Evolutionary conservation across 2,329 filamentous ascomycete genomes (phyloP), one percentile per base, ranked within the genome.

Genomic region (Fusarium clavum): DNA sequence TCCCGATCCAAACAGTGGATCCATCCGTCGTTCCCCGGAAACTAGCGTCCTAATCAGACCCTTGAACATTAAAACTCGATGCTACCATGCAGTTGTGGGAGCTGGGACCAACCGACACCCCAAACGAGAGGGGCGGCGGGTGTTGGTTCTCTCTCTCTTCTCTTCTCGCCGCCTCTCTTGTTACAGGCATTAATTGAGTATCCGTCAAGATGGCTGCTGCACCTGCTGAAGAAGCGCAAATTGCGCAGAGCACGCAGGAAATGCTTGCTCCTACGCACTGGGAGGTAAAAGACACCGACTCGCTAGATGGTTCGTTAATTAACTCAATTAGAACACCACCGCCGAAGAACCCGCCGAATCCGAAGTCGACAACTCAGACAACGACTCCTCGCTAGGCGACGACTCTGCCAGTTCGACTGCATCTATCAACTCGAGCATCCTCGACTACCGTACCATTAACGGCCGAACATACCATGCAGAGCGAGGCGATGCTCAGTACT

Each of bases 401-500:
- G 67, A 68, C 6, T 24, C 24, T 3, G 38, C 49, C 18, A 72
- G 56, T 34, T 72, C 69, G 2, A 72, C 69, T 0, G 62, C 69
- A 1, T 70, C 66, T 0, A 65, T 72, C 40, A 72, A 65, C 53
- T 70, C 69, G 3, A 72, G 69, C 56, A 72, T 72, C 16, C 53
- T 72, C 12, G 44, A 72, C 12, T 72, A 72, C 13, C 56, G 69
- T 4, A 62, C 71, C 22, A 68, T 72, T n/a, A 70, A 72, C 7
- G 69, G 69, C 25, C 69, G 69, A 1, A 72, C 69, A 4, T 72
- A 72, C 18, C 70, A 72, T 25, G 69, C 69, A 1, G 69, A 72
- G 11, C 46, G 69, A 38, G 69, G 69, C 5, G 69, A 72, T 53
- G 58, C 69, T 3, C 66, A 64, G 29, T 72, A 72, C 38, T 72